A percentile compares a stretch with the other conserved stretches of the same genome.
Evolutionary conservation across 306 rosid genomes (phyloP).

Genomic region (Lathyrus sativus): DNA sequence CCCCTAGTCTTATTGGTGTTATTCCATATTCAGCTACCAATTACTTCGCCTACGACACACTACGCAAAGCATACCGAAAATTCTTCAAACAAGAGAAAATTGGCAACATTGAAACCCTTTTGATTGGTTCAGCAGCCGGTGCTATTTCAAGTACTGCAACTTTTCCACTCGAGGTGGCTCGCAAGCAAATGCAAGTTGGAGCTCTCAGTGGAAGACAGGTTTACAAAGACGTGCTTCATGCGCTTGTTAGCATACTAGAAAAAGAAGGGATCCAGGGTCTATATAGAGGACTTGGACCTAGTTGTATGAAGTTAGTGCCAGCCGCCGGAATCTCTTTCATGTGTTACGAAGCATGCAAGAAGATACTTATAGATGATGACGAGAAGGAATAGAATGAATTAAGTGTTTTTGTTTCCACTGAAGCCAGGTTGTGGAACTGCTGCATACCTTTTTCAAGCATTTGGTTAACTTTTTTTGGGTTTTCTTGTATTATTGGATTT

Average conservation of each 20-base stretch:
- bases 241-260: constrained; percentile 80
- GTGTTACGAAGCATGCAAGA: constrained; percentile 99
- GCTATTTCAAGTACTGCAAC: constrained; percentile 91
- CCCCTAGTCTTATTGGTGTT: constrained; percentile 89
- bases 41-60: constrained; percentile 82
- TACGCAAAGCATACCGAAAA: constrained; percentile 77
- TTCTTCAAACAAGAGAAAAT: constrained; percentile 73
- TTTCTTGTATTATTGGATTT: constrained; percentile 32
- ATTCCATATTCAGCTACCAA: constrained; percentile 91
- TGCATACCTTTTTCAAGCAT: constrained; percentile 22
- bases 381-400: constrained; percentile 52
- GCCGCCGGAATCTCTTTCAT: constrained; percentile 96
- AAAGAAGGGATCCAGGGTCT: constrained; percentile 79
- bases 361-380: constrained; percentile 61
- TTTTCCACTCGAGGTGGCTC: constrained; percentile 96
- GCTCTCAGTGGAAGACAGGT: constrained; percentile 84
- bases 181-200: constrained; percentile 98
- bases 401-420: neutral
- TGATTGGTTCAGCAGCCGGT: constrained; percentile 92
- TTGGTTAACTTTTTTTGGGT: constrained; percentile 26
- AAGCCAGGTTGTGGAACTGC: constrained; percentile 26
- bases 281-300: constrained; percentile 87
- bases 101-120: constrained; percentile 91
- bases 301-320: constrained; percentile 95
- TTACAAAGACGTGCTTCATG: constrained; percentile 75